Evolutionary conservation across 805 yeast genomes (phyloP), one percentile per base, ranked within the genome.

Genomic region (Kuraishia floccosa): DNA sequence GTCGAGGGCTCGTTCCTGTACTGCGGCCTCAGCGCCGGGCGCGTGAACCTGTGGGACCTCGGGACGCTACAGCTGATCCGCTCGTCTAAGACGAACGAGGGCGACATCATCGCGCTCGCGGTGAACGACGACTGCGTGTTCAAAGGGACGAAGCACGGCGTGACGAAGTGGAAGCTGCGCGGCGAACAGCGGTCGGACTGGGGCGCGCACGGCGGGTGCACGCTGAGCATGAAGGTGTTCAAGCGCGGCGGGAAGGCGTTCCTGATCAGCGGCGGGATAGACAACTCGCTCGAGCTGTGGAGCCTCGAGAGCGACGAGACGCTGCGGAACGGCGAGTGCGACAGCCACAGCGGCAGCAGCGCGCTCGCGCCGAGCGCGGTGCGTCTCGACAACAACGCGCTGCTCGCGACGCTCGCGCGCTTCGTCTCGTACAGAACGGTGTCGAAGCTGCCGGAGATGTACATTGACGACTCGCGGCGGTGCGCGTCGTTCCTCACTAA

Each of bases 31-130:
- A 67, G 76, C 8, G 72, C 72, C 35, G 91, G 95, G 7, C 60
- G 63, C 17, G 65, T 89, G n/a, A 74, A 77, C 34, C 74, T 84
- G 5, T 82, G 95, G 85, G 97, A 91, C 43, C 57, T 89, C 29
- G 75, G 79, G 29, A 86, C 97, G 0, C 65, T 67, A 32, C 97
- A 89, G 49, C 59, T 67, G 25, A 64, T 70, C 23, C 52, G 71
- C 23, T 58, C 70, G 0, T 63, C 61, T 39, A 47, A 49, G 28
- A 41, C 53, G 14, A 64, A 42, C 40, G 59, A 56, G 24, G 60
- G 62, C 22, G 78, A 77, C 33, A 69, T 84, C 2, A 63, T 76
- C 23, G 67, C 89, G 3, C 43, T 84, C 22, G 69, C 76, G 1
- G 63, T 72, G 5, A 58, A 64, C 32, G 60, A 63, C 12, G 71